Percentiles rank a stretch among this genome's conserved stretches.
Evolutionary conservation across 805 yeast species (phyloP).

Genomic region (Torulaspora franciscae): DNA sequence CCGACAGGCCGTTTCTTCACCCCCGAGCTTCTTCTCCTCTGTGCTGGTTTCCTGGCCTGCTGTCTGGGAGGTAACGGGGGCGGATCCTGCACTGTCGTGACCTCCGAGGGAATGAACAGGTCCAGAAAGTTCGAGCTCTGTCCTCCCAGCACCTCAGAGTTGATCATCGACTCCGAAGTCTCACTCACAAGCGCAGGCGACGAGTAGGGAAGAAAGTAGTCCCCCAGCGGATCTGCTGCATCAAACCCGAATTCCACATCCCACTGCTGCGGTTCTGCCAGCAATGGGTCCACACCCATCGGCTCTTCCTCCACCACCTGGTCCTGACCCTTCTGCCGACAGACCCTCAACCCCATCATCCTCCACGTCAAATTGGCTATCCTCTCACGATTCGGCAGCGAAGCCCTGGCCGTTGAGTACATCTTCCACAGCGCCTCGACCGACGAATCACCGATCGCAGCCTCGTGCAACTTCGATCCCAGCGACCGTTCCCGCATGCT

Average conservation of each 20-base stretch:
- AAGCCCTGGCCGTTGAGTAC: slow-evolving; percentile 70
- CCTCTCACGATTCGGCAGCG: slow-evolving; percentile 67
- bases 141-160: slow-evolving; percentile 9
- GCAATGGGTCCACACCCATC: slow-evolving; percentile 3
- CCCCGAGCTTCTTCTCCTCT: slow-evolving; percentile 12
- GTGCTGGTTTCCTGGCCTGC: slow-evolving; percentile 1
- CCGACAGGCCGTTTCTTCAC: slow-evolving; percentile 11
- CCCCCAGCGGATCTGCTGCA: slow-evolving; percentile 10
- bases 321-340: not conserved
- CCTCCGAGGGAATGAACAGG: slow-evolving; percentile 8
- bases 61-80: not conserved
- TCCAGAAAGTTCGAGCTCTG: slow-evolving; percentile 11
- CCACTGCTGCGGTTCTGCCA: slow-evolving; percentile 4
- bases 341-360: slow-evolving; percentile 54
- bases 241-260: slow-evolving; percentile 2
- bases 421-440: slow-evolving; percentile 68
- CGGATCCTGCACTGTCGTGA: not conserved
- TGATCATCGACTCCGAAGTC: slow-evolving; percentile 8
- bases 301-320: slow-evolving; percentile 4
- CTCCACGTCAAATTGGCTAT: slow-evolving; percentile 89
- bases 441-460: slow-evolving; percentile 38
- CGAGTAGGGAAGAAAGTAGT: slow-evolving; percentile 8
- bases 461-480: slow-evolving; percentile 17
- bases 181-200: slow-evolving; percentile 9
- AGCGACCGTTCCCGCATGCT: slow-evolving; percentile 1